Evolutionary conservation across 2,329 filamentous ascomycete genomes (phyloP).

Genomic region (Ascochyta clinopodiicola): DNA sequence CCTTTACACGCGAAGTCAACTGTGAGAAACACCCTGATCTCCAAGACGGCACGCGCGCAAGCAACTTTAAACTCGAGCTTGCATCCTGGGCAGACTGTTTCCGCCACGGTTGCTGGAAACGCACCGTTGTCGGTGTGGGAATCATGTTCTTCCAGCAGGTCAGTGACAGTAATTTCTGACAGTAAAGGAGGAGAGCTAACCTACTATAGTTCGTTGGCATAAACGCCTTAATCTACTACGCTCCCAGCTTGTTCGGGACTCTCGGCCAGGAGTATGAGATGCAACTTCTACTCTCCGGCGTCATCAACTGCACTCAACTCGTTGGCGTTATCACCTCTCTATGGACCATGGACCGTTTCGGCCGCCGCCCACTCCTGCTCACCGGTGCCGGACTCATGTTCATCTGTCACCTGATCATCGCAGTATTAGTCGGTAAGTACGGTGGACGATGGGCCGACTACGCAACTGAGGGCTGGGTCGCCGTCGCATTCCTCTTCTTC

Average conservation of each 20-base stretch:
- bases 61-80: conserved; percentile 54
- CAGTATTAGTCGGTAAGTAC: conserved; percentile 61
- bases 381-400: conserved; percentile 56
- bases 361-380: conserved; percentile 50
- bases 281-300: conserved; percentile 68
- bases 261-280: conserved; percentile 62
- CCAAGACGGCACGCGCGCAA: conserved; percentile 37
- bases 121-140: conserved; percentile 51
- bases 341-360: conserved; percentile 54
- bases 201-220: conserved; percentile 44
- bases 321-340: conserved; percentile 50
- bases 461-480: conserved; percentile 60
- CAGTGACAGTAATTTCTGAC: neutral
- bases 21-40: conserved; percentile 47
- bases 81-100: conserved; percentile 58
- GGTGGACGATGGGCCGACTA: conserved; percentile 60
- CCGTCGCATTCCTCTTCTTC: conserved; percentile 66
- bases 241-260: conserved; percentile 65
- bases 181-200: neutral
- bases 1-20: conserved; percentile 58
- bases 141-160: conserved; percentile 52
- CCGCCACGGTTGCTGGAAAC: conserved; percentile 52
- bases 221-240: conserved; percentile 65
- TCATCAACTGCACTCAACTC: conserved; percentile 61
- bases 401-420: conserved; percentile 61